Base-by-base conservation (phyloP, 306 rosid species). In the Trifolium fragiferum region DNA sequence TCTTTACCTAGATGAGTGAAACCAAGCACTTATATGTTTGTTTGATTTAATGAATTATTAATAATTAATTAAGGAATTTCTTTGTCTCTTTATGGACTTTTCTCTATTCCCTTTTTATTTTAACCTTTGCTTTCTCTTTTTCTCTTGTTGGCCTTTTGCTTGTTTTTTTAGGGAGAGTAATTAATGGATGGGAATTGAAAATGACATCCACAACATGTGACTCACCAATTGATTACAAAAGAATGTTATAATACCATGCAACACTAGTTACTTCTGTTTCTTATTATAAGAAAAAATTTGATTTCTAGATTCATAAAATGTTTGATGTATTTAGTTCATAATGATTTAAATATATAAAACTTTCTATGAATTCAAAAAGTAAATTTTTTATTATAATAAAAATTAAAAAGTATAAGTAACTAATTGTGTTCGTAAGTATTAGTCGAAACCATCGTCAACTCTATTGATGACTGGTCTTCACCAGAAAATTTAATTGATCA, bases 241-340 rank as follows among this genome's bases (percentile, higher is more conserved):
- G 95, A 89, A 92, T 92, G 91, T 90, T 74, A 85, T 85, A 89
- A 80, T 83, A 85, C 65, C 53, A 43, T 66, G 7, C 43, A 63
- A 32, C 67, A 7, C 66, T 14, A n/a, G 2, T n/a, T 49, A 49
- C 2, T 51, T 51, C 21, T 8, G n/a, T n/a, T n/a, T n/a, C n/a
- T n/a, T n/a, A n/a, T n/a, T n/a, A n/a, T n/a, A n/a, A n/a, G n/a
- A n/a, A n/a, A n/a, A n/a, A n/a, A n/a, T n/a, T n/a, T n/a, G n/a
- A n/a, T n/a, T n/a, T n/a, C n/a, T n/a, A n/a, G n/a, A n/a, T n/a
- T n/a, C n/a, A n/a, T n/a, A n/a, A n/a, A n/a, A n/a, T n/a, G n/a
- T n/a, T n/a, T n/a, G n/a, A n/a, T n/a, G n/a, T n/a, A n/a, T n/a
- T n/a, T n/a, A n/a, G n/a, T n/a, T n/a, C n/a, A n/a, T n/a, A n/a